These are phyloP conservation scores for Monosporascus sp. DNA, from an alignment of 2,329 filamentous ascomycete genomes.

Conservation along the genomic window DNA sequence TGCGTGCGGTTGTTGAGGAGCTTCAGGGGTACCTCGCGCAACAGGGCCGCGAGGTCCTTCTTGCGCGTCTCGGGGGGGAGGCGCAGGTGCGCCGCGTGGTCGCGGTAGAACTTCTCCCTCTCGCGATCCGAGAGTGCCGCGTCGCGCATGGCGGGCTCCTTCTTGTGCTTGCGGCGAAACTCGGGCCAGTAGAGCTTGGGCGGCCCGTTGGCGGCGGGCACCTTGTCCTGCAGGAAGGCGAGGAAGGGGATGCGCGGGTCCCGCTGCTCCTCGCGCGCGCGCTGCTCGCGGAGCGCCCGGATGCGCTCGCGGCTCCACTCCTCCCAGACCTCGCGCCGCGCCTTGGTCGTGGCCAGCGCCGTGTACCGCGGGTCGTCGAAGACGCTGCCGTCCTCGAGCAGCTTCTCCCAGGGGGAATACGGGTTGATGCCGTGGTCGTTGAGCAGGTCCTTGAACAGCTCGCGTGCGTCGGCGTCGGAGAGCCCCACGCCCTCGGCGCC, in stretches of 20 bases:
- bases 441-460: conserved; percentile 80
- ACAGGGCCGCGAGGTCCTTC: conserved; percentile 61
- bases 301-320: conserved; percentile 80
- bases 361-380: conserved; percentile 86
- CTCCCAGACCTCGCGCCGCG: conserved; percentile 76
- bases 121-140: conserved; percentile 68
- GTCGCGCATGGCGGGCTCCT: conserved; percentile 76
- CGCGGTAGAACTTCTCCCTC: conserved; percentile 73
- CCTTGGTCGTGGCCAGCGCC: conserved; percentile 73
- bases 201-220: conserved; percentile 42
- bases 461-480: conserved; percentile 69
- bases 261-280: conserved; percentile 70
- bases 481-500: conserved; percentile 66
- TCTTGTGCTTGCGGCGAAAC: conserved; percentile 86
- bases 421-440: conserved; percentile 79
- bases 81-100: conserved; percentile 64
- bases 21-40: conserved; percentile 56
- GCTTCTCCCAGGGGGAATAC: conserved; percentile 85
- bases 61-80: conserved; percentile 62
- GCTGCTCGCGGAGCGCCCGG: conserved; percentile 63
- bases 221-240: conserved; percentile 72
- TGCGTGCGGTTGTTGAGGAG: conserved; percentile 56
- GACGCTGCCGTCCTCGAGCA: conserved; percentile 76
- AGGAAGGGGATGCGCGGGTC: conserved; percentile 83
- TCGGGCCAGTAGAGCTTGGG: conserved; percentile 97